Base-by-base conservation (phyloP, 192 early-diverging fungal species). In the Coemansia sp. region DNA sequence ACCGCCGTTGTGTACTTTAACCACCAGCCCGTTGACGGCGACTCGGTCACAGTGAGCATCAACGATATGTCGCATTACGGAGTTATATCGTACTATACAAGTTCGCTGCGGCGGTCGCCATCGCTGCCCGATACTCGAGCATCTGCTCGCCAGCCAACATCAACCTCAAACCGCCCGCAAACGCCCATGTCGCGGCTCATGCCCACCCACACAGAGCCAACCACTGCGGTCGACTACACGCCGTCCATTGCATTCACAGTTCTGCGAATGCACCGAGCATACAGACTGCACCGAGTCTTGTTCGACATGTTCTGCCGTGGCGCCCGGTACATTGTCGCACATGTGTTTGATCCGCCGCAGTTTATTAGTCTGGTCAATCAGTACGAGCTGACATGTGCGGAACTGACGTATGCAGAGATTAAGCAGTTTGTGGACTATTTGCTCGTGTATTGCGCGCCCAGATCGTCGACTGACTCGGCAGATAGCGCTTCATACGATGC, bases 251-350 rank as follows among this genome's bases (percentile, higher is more conserved):
- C 68, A 4, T 80, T 63, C 41, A 59, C 68, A 3, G 72, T 74
- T 7, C 52, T 71, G 54, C 71, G 77, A 6, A 58, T 74, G 65
- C 71, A 80, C 49, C 50, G 55, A 8, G 77, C 68, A 11, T 80
- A 68, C 22, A 39, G 65, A 6, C 61, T 74, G 25, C 77, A 80
- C 39, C 49, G 52, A 8, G 63, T 66, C 0, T 2, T 80, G n/a
- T 60, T 80, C 17, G 52, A 74, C 59, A 74, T 80, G 10, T 74
- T 80, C 48, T 62, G 72, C 48, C 57, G 72, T 3, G 72, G 72
- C 9, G 77, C 68, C 12, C 45, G 31, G 16, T 74, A 80, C 27
- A 16, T 80, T 10, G 71, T 80, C 4, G 54, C 77, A 0, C 59
- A 17, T 19, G 17, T 35, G 10, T 80, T 80, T 49, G 62, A 59